Conservation (phyloP, 495 filamentous ascomycete genomes). For the Hypoxylon lenormandii region DNA sequence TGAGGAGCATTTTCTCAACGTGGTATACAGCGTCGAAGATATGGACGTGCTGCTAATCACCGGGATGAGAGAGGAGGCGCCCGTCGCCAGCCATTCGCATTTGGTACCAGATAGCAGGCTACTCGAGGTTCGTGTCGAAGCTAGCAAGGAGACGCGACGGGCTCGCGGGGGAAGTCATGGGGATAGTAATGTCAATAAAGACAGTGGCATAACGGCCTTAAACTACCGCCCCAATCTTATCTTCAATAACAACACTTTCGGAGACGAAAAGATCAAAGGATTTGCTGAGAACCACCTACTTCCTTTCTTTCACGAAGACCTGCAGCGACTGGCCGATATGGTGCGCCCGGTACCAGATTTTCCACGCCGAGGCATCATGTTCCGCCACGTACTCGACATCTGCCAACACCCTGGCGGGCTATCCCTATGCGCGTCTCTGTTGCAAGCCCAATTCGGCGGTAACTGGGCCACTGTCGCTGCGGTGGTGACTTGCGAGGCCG, state of each 20-base stretch:
- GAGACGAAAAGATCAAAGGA: conserved; percentile 53
- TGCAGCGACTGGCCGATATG: conserved; percentile 66
- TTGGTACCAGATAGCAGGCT: conserved; percentile 68
- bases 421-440: conserved; percentile 65
- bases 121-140: conserved; percentile 66
- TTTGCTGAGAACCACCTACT: conserved; percentile 64
- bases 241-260: conserved; percentile 64
- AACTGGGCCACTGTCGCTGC: conserved; percentile 63
- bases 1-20: conserved; percentile 67
- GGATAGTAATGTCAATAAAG: conserved; percentile 34
- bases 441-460: conserved; percentile 62
- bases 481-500: conserved; percentile 68
- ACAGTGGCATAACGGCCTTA: conserved; percentile 49
- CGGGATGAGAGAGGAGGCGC: conserved; percentile 74
- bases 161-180: conserved; percentile 54
- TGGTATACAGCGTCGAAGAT: conserved; percentile 60
- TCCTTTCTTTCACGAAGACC: conserved; percentile 63
- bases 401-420: conserved; percentile 67
- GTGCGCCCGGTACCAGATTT: conserved; percentile 64
- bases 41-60: conserved; percentile 72
- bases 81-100: conserved; percentile 66
- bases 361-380: conserved; percentile 65
- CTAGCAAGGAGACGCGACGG: conserved; percentile 59
- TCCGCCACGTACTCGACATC: conserved; percentile 71
- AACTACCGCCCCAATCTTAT: conserved; percentile 61